Base-by-base conservation (phyloP, 2,329 filamentous ascomycete genomes). In the Dichotomopilus funicola region DNA sequence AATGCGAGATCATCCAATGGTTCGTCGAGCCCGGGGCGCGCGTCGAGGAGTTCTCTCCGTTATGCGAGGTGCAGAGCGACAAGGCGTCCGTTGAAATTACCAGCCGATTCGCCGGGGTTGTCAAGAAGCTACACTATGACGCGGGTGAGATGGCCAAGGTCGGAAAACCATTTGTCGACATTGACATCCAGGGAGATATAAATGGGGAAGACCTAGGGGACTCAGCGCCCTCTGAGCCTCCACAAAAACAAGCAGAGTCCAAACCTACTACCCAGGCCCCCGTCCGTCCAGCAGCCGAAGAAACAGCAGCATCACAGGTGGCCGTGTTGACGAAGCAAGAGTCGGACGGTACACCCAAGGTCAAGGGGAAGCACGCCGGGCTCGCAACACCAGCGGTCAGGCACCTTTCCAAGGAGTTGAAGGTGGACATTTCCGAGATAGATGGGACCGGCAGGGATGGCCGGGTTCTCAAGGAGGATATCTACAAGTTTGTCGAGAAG, bases 1-100 rank as follows among this genome's bases (percentile, higher is more conserved):
- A 99, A 75, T 96, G 94, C 68, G 94, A 99, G 73, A 89, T 99
- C 67, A 97, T 97, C 66, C 94, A 99, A 76, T 99, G 94, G 94
- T 99, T 97, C 70, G 92, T 99, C 62, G 88, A 96, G 73, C 91
- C 95, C 49, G 92, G 91, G 56, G 94, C 94, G 38, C 86, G 88
- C 56, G 91, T 99, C 65, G 91, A 99, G 75, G 92, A 99, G 75
- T 99, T 96, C 80, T 94, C 95, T 64, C 94, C 92, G 58, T 80
- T 99, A 47, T 99, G 94, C 74, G 94, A 99, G 75, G 95, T 99
- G 45, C 94, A 97, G 71, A 96, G 91, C 66, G 94, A 99, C 75
- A 99, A 99, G 73, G 94, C 94, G 49, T 83, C 83, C 1, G 82
- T 86, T 27, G 81, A 97, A 79, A 99, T 99, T 64, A 97, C 94